Conservation (phyloP, 257 asterid genomes). For the Solanum chaucha region DNA sequence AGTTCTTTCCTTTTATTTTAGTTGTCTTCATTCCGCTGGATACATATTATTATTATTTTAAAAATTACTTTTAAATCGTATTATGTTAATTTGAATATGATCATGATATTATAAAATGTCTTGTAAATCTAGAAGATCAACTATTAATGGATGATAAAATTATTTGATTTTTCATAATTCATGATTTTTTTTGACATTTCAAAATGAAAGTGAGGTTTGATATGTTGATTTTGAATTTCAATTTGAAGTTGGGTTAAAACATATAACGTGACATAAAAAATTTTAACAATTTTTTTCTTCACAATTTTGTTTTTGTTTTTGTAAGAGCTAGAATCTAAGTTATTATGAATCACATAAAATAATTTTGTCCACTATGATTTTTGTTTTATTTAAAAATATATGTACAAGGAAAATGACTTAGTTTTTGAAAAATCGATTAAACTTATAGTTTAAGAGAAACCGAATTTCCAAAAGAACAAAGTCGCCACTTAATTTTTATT, state of each 20-base stretch:
- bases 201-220: background rate
- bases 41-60: no score
- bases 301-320: background rate
- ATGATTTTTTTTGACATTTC: rapidly evolving
- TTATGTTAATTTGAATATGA: background rate
- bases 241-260: background rate
- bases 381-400: no score
- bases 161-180: no score
- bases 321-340: no score
- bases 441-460: no score
- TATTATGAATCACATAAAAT: no score
- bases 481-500: no score
- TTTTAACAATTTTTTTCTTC: background rate
- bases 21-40: background rate
- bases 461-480: no score
- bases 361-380: background rate
- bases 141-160: background rate
- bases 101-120: background rate
- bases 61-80: no score
- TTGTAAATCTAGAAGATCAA: background rate
- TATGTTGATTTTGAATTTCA: background rate
- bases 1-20: background rate
- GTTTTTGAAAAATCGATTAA: no score
- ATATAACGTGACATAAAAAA: rapidly evolving
- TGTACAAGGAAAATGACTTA: no score